phyloP scores from a whole-genome alignment of 176 grass and related monocot species.

The Ananas comosus region DNA sequence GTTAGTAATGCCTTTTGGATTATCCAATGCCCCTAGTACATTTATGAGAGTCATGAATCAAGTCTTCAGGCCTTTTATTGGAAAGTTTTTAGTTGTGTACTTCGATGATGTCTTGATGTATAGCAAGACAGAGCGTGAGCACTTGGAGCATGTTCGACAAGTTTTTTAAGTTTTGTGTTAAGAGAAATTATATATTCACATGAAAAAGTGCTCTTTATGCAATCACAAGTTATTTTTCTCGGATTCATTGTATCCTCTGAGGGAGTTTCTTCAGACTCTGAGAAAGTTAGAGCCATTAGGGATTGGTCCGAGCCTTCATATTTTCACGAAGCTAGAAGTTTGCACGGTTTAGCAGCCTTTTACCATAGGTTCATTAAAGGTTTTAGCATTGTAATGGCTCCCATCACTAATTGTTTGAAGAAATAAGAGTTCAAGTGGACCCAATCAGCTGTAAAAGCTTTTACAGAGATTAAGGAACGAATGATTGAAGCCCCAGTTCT shows the following conservation, averaged over 20 bases:
- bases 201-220: conserved; percentile 13
- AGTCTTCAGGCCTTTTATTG: background rate
- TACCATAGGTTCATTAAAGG: background rate
- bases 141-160: background rate
- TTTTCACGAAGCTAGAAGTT: background rate
- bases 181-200: background rate
- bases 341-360: background rate
- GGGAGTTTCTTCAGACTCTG: background rate
- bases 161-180: background rate
- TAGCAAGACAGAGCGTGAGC: background rate
- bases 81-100: background rate
- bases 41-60: conserved; percentile 16
- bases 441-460: background rate
- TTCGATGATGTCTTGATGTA: conserved; percentile 7
- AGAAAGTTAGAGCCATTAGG: background rate
- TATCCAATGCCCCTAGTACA: conserved; percentile 5
- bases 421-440: background rate
- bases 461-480: background rate
- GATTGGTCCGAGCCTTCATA: background rate
- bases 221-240: background rate
- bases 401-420: background rate
- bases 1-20: background rate
- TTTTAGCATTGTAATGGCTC: background rate
- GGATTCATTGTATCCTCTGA: background rate
- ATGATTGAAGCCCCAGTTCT: background rate